phyloP scores from a whole-genome alignment of 768 basidiomycete genomes.

The Boletus reticuloceps region DNA sequence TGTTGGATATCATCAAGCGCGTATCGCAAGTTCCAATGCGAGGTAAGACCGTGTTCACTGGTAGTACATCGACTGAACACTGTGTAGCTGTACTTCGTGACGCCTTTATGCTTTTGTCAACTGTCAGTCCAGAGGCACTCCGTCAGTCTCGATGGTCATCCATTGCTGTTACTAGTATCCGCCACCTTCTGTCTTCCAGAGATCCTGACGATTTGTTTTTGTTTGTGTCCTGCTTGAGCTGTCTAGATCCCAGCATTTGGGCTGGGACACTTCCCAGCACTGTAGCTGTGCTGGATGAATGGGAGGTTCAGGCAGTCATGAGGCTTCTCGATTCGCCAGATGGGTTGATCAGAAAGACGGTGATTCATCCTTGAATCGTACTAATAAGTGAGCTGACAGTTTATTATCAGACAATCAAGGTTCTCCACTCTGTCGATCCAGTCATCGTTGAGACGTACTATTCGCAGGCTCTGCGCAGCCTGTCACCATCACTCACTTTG shows the following conservation, averaged over 20 bases:
- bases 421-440: slow-evolving; percentile 58
- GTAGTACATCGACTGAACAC: slow-evolving; percentile 14
- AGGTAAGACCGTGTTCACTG: slow-evolving; percentile 18
- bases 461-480: slow-evolving; percentile 38
- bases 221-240: slow-evolving; percentile 63
- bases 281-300: slow-evolving; percentile 57
- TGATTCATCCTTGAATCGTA: slow-evolving; percentile 25
- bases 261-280: slow-evolving; percentile 56
- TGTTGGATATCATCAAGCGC: slow-evolving; percentile 26
- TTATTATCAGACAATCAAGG: slow-evolving; percentile 50
- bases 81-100: slow-evolving; percentile 31
- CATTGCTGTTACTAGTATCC: slow-evolving; percentile 45
- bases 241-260: slow-evolving; percentile 60
- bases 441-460: slow-evolving; percentile 58
- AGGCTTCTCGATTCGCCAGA: slow-evolving; percentile 62
- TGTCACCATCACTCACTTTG: slow-evolving; percentile 33
- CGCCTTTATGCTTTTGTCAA: slow-evolving; percentile 32
- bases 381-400: background rate
- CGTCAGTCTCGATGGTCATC: slow-evolving; percentile 14
- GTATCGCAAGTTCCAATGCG: slow-evolving; percentile 21
- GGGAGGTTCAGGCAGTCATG: slow-evolving; percentile 76
- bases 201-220: slow-evolving; percentile 62
- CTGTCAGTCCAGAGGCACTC: slow-evolving; percentile 20
- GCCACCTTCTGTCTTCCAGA: slow-evolving; percentile 54
- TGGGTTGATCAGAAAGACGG: slow-evolving; percentile 54